A percentile compares a stretch with the other conserved stretches of the same genome.
These are phyloP conservation scores for Verticillium nonalfalfae DNA, from an alignment of 2,329 filamentous ascomycete genomes.

Conservation along the genomic window DNA sequence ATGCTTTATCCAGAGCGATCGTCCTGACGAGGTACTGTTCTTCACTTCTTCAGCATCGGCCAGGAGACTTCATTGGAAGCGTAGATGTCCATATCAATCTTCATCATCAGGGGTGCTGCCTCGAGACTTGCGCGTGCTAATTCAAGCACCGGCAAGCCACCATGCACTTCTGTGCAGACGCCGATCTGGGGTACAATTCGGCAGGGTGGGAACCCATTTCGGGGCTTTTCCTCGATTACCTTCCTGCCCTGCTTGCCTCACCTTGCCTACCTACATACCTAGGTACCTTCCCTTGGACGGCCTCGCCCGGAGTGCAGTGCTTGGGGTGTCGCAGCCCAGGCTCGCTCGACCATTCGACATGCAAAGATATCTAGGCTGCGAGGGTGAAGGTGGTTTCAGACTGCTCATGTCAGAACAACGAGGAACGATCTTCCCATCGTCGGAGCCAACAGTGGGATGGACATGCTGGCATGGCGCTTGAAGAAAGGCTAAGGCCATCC, in stretches of 20 bases:
- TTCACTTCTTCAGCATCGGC: too few species aligned
- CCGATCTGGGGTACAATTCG: neutral
- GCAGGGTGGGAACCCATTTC: neutral
- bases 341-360: neutral
- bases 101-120: neutral
- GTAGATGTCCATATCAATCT: too few species aligned
- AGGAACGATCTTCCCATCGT: neutral
- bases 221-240: neutral
- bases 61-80: too few species aligned
- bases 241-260: neutral
- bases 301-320: too few species aligned
- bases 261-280: neutral
- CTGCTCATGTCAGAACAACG: neutral
- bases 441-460: neutral
- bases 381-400: neutral
- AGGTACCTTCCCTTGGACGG: too few species aligned
- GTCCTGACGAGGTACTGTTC: too few species aligned
- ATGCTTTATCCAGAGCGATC: too few species aligned
- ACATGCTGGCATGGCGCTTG: neutral
- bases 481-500: neutral
- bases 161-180: neutral
- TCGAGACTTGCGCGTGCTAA: neutral
- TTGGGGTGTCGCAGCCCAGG: neutral
- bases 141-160: neutral
- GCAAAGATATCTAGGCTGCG: too few species aligned